A percentile compares a stretch with the other conserved stretches of the same genome.
phyloP scores from a whole-genome alignment of 1,284 basidiomycete genomes.

The Veloboletus limbatus region DNA sequence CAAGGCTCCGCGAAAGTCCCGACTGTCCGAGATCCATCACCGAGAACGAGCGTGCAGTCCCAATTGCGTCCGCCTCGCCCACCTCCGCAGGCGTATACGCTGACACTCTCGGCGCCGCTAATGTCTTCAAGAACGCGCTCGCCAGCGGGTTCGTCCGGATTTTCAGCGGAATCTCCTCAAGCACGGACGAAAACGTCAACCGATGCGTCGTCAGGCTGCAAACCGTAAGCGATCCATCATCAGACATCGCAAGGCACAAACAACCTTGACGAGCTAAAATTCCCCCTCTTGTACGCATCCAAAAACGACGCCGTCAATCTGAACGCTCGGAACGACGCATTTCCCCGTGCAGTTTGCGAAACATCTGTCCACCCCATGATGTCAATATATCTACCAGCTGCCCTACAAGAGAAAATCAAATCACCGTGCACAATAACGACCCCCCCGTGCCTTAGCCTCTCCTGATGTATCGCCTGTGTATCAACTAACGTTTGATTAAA shows the following conservation, averaged over 20 bases:
- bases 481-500: constrained; percentile 89
- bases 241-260: not conserved
- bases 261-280: constrained; percentile 85
- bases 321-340: constrained; percentile 91
- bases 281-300: constrained; percentile 81
- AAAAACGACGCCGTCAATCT: constrained; percentile 82
- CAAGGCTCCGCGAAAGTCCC: constrained; percentile 66
- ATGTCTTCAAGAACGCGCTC: constrained; percentile 78
- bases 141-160: constrained; percentile 87
- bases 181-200: constrained; percentile 86
- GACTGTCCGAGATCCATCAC: constrained; percentile 60
- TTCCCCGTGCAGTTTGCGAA: constrained; percentile 78
- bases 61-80: constrained; percentile 38
- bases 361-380: constrained; percentile 47
- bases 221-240: constrained; percentile 16
- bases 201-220: constrained; percentile 80
- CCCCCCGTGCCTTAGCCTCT: constrained; percentile 79
- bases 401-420: constrained; percentile 10
- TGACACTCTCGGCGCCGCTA: constrained; percentile 47
- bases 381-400: not conserved
- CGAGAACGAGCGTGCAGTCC: constrained; percentile 54
- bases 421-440: constrained; percentile 87
- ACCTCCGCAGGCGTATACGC: constrained; percentile 37
- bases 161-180: constrained; percentile 88
- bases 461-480: constrained; percentile 82